Conservation (phyloP, 2,329 filamentous ascomycete genomes). For the Penicillium verrucosum region DNA sequence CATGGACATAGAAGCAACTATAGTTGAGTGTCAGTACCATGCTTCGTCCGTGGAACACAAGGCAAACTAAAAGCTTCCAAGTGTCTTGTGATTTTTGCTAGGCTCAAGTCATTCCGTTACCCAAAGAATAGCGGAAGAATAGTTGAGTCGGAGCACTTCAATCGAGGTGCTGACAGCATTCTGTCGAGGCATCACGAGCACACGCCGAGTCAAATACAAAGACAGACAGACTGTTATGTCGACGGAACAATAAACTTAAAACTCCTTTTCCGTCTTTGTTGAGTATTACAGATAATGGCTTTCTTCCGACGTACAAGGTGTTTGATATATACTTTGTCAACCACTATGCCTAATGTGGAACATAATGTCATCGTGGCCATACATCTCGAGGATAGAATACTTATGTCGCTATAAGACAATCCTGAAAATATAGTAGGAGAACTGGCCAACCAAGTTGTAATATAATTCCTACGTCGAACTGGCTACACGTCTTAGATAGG, state of each 20-base stretch:
- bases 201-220: background rate
- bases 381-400: background rate
- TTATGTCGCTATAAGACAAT: background rate
- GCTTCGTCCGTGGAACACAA: background rate
- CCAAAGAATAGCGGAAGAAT: background rate
- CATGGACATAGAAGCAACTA: background rate
- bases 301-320: background rate
- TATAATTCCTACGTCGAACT: background rate
- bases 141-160: background rate
- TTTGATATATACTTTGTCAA: background rate
- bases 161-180: background rate
- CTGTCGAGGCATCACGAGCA: background rate
- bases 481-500: background rate
- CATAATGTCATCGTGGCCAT: background rate
- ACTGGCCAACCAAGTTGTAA: background rate
- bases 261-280: background rate
- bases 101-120: background rate
- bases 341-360: background rate
- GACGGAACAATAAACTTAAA: background rate
- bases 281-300: background rate
- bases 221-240: background rate
- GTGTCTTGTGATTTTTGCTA: background rate
- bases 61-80: background rate
- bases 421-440: background rate
- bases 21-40: background rate